phyloP scores from a whole-genome alignment of 2,329 filamentous ascomycete genomes.

The Aspergillus fumigatiaffinis region DNA sequence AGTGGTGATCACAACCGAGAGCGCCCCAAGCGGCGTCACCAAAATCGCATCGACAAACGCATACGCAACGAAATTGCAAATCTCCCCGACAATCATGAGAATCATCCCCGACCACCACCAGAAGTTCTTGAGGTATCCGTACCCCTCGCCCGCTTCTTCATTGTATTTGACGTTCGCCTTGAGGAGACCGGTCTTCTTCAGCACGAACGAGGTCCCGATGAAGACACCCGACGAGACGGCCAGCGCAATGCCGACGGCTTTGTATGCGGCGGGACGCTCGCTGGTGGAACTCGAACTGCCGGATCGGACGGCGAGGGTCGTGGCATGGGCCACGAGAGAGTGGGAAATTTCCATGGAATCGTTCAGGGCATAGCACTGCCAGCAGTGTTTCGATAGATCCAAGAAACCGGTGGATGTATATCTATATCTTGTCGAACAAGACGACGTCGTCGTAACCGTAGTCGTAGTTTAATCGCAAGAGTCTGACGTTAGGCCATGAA shows the following conservation, averaged over 20 bases:
- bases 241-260: conserved; percentile 78
- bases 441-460: no score
- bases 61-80: conserved; percentile 97
- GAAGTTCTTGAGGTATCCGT: conserved; percentile 90
- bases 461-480: no score
- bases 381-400: conserved; percentile 1
- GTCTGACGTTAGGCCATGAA: no score
- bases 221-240: conserved; percentile 85
- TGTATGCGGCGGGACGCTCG: conserved; percentile 61
- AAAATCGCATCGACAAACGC: conserved; percentile 95
- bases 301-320: conserved; percentile 14
- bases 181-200: conserved; percentile 90
- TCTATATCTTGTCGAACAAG: no score
- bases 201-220: conserved; percentile 89
- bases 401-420: conserved; percentile 4
- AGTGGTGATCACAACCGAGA: conserved; percentile 89
- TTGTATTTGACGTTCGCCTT: conserved; percentile 95
- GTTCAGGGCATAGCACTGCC: conserved; percentile 19
- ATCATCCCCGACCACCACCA: conserved; percentile 97
- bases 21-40: conserved; percentile 84
- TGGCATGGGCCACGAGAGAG: conserved; percentile 23
- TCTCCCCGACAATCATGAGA: conserved; percentile 92
- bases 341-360: conserved; percentile 42
- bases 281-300: conserved; percentile 15
- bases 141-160: conserved; percentile 91